Percentiles rank a stretch among this genome's conserved stretches.
Conservation (phyloP, 176 grass and related monocot species). For the Puya raimondii region DNA sequence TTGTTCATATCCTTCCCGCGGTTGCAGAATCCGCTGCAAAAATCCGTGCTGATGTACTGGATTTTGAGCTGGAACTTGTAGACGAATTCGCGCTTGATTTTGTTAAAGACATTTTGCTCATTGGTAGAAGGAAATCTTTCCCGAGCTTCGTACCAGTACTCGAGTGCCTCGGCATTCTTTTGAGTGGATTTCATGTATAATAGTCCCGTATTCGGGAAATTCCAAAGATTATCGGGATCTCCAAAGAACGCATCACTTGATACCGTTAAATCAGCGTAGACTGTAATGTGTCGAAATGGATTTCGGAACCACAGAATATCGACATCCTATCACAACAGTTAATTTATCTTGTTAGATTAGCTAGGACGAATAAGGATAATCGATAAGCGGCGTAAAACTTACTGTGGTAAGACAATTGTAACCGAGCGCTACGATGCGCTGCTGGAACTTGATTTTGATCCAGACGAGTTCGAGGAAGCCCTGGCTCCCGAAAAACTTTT, state of each 20-base stretch:
- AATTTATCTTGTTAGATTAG: neutral
- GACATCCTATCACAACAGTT: slow-evolving; percentile 25
- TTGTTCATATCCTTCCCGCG: neutral
- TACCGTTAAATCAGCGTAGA: neutral
- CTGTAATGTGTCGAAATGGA: slow-evolving; percentile 21
- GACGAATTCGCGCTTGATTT: neutral
- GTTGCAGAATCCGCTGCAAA: neutral
- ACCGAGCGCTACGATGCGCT: slow-evolving; percentile 17
- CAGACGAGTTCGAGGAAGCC: slow-evolving; percentile 21
- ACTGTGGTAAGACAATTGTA: slow-evolving; percentile 27
- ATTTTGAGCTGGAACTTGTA: neutral
- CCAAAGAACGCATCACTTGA: neutral
- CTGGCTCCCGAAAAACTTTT: slow-evolving; percentile 9
- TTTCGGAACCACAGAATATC: slow-evolving; percentile 49
- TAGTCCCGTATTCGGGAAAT: neutral
- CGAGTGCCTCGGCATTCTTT: neutral
- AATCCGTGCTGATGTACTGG: neutral
- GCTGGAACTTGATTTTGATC: slow-evolving; percentile 21
- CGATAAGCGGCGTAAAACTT: neutral
- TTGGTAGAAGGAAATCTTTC: neutral
- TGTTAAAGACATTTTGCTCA: neutral
- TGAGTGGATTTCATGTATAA: neutral
- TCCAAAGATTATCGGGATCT: neutral
- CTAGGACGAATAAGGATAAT: neutral
- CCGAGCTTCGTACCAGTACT: neutral